Evolutionary conservation across 352 stramenopile species (phyloP), one percentile per base, ranked within the genome.

Genomic region (Plasmopara halstedii): DNA sequence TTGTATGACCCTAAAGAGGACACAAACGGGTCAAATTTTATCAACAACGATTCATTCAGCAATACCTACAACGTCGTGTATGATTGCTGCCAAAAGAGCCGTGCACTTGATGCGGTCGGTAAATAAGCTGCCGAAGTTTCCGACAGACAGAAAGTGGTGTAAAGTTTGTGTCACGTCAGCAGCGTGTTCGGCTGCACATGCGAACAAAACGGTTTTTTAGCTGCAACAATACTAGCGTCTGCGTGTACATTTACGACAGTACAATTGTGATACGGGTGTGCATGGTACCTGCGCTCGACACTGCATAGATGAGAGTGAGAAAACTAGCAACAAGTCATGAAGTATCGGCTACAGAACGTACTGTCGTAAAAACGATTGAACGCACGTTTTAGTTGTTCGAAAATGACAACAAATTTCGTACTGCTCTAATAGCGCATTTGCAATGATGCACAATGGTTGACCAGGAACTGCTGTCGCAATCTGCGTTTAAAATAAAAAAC

Each of bases 241-340:
- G 19, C 18, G n/a, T 20, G 9, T 18, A 46, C 31, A 35, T 13
- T 13, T 33, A 50, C 19, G 14, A 42, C 27, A 22, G 20, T 68
- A 84, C 76, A 70, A 50, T 94, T 95, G 53, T 95, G 85, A 53
- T 94, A 94, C 11, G 85, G 81, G 34, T 92, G 72, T 17, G 46
- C 52, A 42, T 78, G 59, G 62, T 92, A 92, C 31, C 73, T 70
- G 33, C 52, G 50, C 49, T 84, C 60, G 25, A 85, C 64, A 46
- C 73, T 85, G 17, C 8, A 53, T 37, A 32, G 43, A 6, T 11
- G 15, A 8, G 15, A 32, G 19, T 1, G 31, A 32, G 19, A 14
- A 25, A 41, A 25, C 25, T 2, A 13, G 25, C 15, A 29, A 48
- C 7, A 17, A 14, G 17, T 9, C 2, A 46, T 35, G 6, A 9